These are phyloP conservation scores for Aspergillus terreus DNA, from an alignment of 2,329 filamentous ascomycete species.

Conservation along the genomic window DNA sequence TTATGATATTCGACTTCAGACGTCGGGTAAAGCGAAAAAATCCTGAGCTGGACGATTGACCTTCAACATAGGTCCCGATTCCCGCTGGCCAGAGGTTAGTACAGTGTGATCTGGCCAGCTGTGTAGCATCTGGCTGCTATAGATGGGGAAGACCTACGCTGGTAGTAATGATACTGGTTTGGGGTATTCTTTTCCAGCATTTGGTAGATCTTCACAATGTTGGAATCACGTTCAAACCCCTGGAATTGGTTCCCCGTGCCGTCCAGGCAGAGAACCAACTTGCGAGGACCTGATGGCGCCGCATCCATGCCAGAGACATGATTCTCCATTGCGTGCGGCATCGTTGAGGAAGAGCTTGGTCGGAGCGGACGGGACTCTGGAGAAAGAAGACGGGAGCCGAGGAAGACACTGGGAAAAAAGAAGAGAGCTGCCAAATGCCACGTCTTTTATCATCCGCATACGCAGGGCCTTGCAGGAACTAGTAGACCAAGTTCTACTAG, in stretches of 20 bases:
- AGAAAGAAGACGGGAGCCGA: no score
- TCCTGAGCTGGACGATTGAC: slow-evolving; percentile 2
- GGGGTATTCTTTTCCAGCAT: slow-evolving; percentile 34
- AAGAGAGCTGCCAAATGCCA: no score
- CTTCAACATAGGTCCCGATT: slow-evolving; percentile 5
- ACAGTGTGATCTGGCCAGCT: not conserved
- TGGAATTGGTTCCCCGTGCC: slow-evolving; percentile 28
- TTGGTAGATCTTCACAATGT: slow-evolving; percentile 49
- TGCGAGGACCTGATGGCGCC: not conserved
- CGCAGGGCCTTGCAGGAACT: no score
- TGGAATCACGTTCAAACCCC: slow-evolving; percentile 46
- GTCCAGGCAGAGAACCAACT: slow-evolving; percentile 7
- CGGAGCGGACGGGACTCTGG: not conserved
- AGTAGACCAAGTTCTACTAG: no score
- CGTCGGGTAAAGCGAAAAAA: not conserved
- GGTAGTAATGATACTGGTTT: slow-evolving; percentile 6
- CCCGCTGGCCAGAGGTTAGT: slow-evolving; percentile 1
- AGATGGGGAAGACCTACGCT: not conserved
- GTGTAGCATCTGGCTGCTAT: not conserved
- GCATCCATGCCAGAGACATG: not conserved
- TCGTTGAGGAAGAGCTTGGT: not conserved
- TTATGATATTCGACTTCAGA: slow-evolving; percentile 2
- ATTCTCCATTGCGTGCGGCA: not conserved
- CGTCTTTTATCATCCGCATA: no score
- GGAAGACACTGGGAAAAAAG: no score